Conservation (phyloP, 352 stramenopile species). For the Pythium vanterpoolii region DNA sequence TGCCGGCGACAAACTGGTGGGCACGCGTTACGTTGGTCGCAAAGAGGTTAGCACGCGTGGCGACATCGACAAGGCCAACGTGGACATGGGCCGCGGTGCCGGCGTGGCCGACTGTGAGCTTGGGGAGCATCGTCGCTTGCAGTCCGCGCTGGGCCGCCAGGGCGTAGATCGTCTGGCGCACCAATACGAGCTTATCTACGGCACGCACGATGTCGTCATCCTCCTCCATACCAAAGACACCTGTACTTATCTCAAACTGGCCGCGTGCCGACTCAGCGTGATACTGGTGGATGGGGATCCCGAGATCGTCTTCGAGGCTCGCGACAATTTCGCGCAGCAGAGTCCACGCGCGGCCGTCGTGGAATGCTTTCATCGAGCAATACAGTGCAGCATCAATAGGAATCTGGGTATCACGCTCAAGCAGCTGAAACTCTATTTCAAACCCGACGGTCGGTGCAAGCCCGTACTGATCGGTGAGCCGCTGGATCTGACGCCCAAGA, state of each 20-base stretch:
- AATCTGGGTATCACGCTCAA: neutral
- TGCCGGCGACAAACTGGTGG: constrained; percentile 16
- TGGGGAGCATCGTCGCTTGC: constrained; percentile 25
- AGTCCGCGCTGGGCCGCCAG: constrained; percentile 19
- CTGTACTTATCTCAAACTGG: constrained; percentile 37
- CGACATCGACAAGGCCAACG: constrained; percentile 5
- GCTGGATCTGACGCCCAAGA: constrained; percentile 17
- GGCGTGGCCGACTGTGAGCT: constrained; percentile 17
- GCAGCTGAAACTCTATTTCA: constrained; percentile 32
- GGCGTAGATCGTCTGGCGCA: constrained; percentile 24
- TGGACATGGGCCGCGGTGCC: constrained; percentile 25
- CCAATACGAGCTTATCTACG: constrained; percentile 28
- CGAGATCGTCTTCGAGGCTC: constrained; percentile 20
- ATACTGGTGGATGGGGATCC: constrained; percentile 31
- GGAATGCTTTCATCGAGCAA: constrained; percentile 27
- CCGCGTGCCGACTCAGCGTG: constrained; percentile 28
- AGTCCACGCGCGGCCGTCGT: constrained; percentile 16
- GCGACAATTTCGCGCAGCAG: constrained; percentile 28
- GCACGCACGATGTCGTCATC: constrained; percentile 12
- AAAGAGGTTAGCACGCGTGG: constrained; percentile 8
- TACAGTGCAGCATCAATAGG: constrained; percentile 29
- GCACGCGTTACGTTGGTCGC: neutral
- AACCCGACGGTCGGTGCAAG: constrained; percentile 25
- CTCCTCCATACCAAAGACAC: constrained; percentile 11
- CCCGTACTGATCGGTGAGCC: neutral